Evolutionary conservation across 2,329 filamentous ascomycete genomes (phyloP).

Genomic region (Fusarium anguioides): DNA sequence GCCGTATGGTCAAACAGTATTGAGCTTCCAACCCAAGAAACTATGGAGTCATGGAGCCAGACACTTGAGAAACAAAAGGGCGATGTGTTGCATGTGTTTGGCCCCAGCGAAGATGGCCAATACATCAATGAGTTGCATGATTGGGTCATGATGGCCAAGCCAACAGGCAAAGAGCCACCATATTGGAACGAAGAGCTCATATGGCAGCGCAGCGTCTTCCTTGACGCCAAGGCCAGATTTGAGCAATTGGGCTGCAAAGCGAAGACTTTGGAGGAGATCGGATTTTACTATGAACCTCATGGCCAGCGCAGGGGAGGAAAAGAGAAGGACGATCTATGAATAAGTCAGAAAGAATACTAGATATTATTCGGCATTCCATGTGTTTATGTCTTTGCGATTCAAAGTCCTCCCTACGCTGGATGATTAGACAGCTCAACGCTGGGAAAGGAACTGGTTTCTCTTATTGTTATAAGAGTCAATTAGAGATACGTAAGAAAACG

Average conservation of each 20-base stretch:
- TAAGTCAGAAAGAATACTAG: not conserved
- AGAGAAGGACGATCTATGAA: constrained; percentile 6
- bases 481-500: constrained; percentile 7
- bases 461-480: constrained; percentile 10
- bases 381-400: constrained; percentile 17
- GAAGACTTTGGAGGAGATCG: constrained; percentile 76
- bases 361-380: constrained; percentile 19
- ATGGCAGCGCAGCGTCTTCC: constrained; percentile 77
- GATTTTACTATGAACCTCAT: constrained; percentile 66
- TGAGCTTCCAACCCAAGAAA: constrained; percentile 67
- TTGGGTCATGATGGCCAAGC: constrained; percentile 65
- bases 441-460: constrained; percentile 12
- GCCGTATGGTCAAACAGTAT: constrained; percentile 81
- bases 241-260: constrained; percentile 72
- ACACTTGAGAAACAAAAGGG: constrained; percentile 66
- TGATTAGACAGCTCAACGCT: constrained; percentile 1
- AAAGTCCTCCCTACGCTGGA: constrained; percentile 2
- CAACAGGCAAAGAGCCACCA: constrained; percentile 73
- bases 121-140: constrained; percentile 77
- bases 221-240: constrained; percentile 78
- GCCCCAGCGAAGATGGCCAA: constrained; percentile 63
- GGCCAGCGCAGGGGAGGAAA: constrained; percentile 2
- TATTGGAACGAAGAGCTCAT: constrained; percentile 76
- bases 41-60: constrained; percentile 78
- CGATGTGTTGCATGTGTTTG: constrained; percentile 48